Evolutionary conservation across 192 early-diverging fungal species (phyloP).

Genomic region (Coemansia brasiliensis): DNA sequence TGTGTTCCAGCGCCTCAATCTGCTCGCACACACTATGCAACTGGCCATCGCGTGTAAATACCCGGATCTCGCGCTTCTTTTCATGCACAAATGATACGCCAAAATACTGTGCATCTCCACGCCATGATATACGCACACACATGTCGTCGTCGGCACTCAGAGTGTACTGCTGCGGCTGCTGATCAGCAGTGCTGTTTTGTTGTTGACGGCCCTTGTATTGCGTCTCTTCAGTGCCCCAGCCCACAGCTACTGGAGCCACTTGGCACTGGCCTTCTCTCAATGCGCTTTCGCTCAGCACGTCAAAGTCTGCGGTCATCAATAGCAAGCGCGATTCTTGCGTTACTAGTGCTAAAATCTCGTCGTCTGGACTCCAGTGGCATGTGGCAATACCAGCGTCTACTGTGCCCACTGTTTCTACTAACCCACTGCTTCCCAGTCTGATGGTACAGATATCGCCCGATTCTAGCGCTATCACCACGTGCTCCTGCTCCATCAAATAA

Average conservation of each 20-base stretch:
- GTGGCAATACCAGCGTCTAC: slow-evolving; percentile 36
- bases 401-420: slow-evolving; percentile 24
- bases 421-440: not conserved
- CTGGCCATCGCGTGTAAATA: slow-evolving; percentile 86
- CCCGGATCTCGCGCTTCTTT: slow-evolving; percentile 54
- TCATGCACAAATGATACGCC: slow-evolving; percentile 69
- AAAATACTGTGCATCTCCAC: slow-evolving; percentile 86
- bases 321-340: slow-evolving; percentile 62
- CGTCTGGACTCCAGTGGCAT: slow-evolving; percentile 83
- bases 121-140: slow-evolving; percentile 77
- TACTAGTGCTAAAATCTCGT: slow-evolving; percentile 78
- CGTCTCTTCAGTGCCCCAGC: slow-evolving; percentile 96
- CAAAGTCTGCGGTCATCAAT: slow-evolving; percentile 91
- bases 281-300: slow-evolving; percentile 80
- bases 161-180: slow-evolving; percentile 52
- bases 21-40: slow-evolving; percentile 79
- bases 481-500: slow-evolving; percentile 56
- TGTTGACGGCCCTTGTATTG: slow-evolving; percentile 94
- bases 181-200: slow-evolving; percentile 22
- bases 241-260: slow-evolving; percentile 76
- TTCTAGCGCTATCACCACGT: slow-evolving; percentile 47
- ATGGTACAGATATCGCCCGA: slow-evolving; percentile 56
- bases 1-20: slow-evolving; percentile 73
- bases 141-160: slow-evolving; percentile 65
- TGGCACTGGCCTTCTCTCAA: slow-evolving; percentile 69